Conservation (phyloP, 371 early-diverging fungal genomes). For the Apophysomyces elegans region DNA sequence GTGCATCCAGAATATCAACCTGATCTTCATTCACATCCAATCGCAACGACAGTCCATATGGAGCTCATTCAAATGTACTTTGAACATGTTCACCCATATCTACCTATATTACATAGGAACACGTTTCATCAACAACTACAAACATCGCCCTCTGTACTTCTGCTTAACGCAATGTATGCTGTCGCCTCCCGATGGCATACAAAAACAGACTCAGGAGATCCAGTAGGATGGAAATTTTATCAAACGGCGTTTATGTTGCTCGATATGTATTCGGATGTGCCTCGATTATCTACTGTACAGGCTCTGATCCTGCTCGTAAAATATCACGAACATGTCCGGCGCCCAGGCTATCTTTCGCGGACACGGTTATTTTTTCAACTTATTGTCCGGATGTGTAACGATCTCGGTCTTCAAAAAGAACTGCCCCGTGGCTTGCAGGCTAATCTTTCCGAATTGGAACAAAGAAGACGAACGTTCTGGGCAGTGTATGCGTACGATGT, state of each 20-base stretch:
- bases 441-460: constrained; percentile 21
- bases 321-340: constrained; percentile 39
- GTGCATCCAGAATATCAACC: not conserved
- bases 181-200: constrained; percentile 36
- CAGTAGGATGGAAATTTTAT: constrained; percentile 36
- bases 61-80: constrained; percentile 60
- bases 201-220: constrained; percentile 17
- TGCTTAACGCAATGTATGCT: constrained; percentile 39
- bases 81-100: constrained; percentile 65
- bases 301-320: constrained; percentile 37
- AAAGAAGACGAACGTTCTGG: constrained; percentile 35
- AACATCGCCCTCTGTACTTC: constrained; percentile 12
- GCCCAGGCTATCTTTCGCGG: constrained; percentile 37
- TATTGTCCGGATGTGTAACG: constrained; percentile 33
- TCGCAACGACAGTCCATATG: constrained; percentile 13
- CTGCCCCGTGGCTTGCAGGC: constrained; percentile 3
- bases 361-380: constrained; percentile 33
- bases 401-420: constrained; percentile 27
- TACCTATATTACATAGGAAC: constrained; percentile 66
- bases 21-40: constrained; percentile 10
- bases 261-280: constrained; percentile 22
- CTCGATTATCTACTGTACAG: constrained; percentile 33
- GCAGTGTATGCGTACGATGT: constrained; percentile 36
- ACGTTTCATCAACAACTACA: constrained; percentile 32
- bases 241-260: constrained; percentile 29